A percentile compares a stretch with the other conserved stretches of the same genome.
phyloP scores from a whole-genome alignment of 1,284 basidiomycete species.

The Austroboletus niveus region DNA sequence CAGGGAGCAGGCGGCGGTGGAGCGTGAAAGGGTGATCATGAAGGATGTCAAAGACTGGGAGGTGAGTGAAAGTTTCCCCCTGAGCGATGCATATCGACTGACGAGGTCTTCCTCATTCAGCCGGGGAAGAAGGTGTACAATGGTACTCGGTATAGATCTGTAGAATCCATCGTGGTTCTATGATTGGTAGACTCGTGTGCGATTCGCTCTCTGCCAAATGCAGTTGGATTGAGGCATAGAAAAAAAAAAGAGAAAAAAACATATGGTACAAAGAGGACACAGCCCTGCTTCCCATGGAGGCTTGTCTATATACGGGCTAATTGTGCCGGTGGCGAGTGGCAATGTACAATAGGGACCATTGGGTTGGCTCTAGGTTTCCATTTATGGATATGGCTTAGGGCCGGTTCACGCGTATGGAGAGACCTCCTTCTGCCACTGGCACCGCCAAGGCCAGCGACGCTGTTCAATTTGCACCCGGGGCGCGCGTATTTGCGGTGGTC shows the following conservation, averaged over 20 bases:
- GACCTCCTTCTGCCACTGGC: not conserved
- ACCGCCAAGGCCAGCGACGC: constrained; percentile 15
- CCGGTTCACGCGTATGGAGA: constrained; percentile 13
- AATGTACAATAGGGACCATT: constrained; percentile 30
- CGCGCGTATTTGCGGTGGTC: not conserved
- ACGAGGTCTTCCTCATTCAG: constrained; percentile 38
- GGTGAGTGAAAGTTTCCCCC: constrained; percentile 54
- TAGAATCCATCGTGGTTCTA: constrained; percentile 58
- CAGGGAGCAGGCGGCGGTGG: constrained; percentile 76
- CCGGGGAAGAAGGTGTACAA: constrained; percentile 85
- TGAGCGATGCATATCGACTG: constrained; percentile 26
- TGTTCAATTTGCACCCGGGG: constrained; percentile 12
- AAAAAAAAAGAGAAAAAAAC: constrained; percentile 2
- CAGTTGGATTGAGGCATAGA: constrained; percentile 1
- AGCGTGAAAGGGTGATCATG: constrained; percentile 91
- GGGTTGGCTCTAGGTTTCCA: constrained; percentile 11
- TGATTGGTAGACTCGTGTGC: constrained; percentile 37
- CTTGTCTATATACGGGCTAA: constrained; percentile 19
- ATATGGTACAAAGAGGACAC: constrained; percentile 19
- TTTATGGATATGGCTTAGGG: constrained; percentile 11
- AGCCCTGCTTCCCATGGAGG: constrained; percentile 15
- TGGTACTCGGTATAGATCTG: constrained; percentile 75
- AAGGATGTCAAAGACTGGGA: constrained; percentile 93
- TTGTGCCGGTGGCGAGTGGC: constrained; percentile 35
- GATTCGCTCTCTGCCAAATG: constrained; percentile 11